phyloP scores from a whole-genome alignment of 2,329 filamentous ascomycete genomes.

The Neofusicoccum umdonicola region DNA sequence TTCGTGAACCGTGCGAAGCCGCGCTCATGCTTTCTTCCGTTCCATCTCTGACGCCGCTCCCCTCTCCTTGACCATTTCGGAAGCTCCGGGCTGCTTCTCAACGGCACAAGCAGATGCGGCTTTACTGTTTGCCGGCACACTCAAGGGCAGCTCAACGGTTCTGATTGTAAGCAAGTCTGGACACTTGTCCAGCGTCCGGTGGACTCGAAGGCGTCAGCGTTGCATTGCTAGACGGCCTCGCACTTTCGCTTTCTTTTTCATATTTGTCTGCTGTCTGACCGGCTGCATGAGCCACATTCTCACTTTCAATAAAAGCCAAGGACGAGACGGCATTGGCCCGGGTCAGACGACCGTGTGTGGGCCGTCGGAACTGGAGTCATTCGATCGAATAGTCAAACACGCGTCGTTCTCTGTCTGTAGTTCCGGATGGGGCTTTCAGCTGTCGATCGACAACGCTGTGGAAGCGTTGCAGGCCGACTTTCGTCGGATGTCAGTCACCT shows the following conservation, averaged over 20 bases:
- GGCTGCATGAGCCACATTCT: background rate
- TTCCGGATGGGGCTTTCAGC: too few species aligned
- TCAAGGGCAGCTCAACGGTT: background rate
- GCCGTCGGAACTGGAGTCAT: background rate
- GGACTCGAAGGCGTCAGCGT: background rate
- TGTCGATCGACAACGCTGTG: too few species aligned
- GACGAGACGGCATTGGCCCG: background rate
- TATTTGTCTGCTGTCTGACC: background rate
- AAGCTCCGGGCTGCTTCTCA: background rate
- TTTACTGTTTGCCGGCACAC: background rate
- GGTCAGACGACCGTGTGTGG: background rate
- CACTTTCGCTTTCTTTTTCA: background rate
- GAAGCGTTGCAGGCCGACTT: background rate
- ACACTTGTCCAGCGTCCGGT: background rate
- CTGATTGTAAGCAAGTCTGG: background rate
- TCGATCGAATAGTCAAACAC: background rate
- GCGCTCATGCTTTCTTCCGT: background rate
- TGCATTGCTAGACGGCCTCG: too few species aligned
- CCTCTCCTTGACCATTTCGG: background rate
- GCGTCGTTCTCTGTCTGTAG: too few species aligned
- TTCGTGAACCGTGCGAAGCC: background rate
- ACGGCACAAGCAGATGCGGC: background rate
- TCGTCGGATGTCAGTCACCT: background rate
- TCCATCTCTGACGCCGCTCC: background rate
- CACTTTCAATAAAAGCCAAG: background rate